Percentiles rank a stretch among this genome's conserved stretches.
These are phyloP conservation scores for Zygosaccharomyces pseudobailii DNA, from an alignment of 1,139 yeast genomes.

Conservation along the genomic window DNA sequence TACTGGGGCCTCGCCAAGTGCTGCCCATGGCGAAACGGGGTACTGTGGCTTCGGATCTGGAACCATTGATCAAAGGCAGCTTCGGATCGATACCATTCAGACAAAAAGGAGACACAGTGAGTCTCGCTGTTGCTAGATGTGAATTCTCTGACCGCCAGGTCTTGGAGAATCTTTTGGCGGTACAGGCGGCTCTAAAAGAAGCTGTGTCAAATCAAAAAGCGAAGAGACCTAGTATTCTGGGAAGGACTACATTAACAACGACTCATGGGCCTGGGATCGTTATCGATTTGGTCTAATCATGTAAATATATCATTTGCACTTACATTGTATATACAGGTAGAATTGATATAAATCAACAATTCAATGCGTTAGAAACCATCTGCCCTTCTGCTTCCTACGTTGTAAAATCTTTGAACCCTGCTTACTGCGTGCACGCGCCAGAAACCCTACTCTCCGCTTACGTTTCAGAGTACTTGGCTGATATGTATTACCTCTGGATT, in stretches of 20 bases:
- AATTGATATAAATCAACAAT: constrained; percentile 5
- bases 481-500: constrained; percentile 87
- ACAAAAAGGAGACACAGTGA: constrained; percentile 54
- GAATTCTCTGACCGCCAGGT: constrained; percentile 75
- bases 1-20: constrained; percentile 82
- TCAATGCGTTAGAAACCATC: constrained; percentile 88
- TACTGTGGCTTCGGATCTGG: constrained; percentile 71
- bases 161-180: constrained; percentile 64
- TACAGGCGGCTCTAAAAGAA: constrained; percentile 59
- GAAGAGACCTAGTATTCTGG: constrained; percentile 66
- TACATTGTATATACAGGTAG: constrained; percentile 5
- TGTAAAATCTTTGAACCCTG: constrained; percentile 75
- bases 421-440: constrained; percentile 77
- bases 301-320: constrained; percentile 5
- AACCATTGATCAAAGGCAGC: constrained; percentile 47
- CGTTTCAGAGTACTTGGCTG: constrained; percentile 90
- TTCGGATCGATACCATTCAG: constrained; percentile 69
- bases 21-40: constrained; percentile 88
- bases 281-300: constrained; percentile 46
- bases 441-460: constrained; percentile 84
- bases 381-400: constrained; percentile 80
- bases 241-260: constrained; percentile 63
- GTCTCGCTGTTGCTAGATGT: constrained; percentile 74
- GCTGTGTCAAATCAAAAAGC: constrained; percentile 52
- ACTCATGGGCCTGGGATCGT: constrained; percentile 81